Percentiles rank a stretch among this genome's conserved stretches.
phyloP scores from a whole-genome alignment of 2,329 filamentous ascomycete genomes.

The Trichoderma sp. region DNA sequence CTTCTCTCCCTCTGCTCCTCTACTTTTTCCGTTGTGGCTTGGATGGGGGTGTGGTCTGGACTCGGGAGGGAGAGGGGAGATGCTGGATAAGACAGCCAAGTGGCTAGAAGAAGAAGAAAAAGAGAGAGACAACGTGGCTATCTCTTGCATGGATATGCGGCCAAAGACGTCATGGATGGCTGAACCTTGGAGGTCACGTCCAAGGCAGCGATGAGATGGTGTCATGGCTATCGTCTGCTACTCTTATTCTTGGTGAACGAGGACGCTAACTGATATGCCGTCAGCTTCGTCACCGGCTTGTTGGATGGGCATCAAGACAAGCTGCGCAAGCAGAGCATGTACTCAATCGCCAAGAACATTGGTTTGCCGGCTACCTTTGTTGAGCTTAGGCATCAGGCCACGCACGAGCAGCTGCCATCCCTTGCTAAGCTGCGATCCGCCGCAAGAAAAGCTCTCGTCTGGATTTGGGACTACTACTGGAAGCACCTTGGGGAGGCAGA shows the following conservation, averaged over 20 bases:
- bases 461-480: constrained; percentile 94
- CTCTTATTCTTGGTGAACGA: background rate
- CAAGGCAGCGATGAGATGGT: constrained; percentile 10
- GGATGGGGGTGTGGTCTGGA: background rate
- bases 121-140: background rate
- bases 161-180: background rate
- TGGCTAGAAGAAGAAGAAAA: background rate
- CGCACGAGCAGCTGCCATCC: constrained; percentile 81
- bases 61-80: background rate
- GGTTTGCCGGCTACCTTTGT: constrained; percentile 76
- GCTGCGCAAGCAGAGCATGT: constrained; percentile 68
- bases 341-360: constrained; percentile 64
- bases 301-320: constrained; percentile 70
- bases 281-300: constrained; percentile 75
- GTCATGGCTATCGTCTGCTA: background rate
- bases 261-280: constrained; percentile 8
- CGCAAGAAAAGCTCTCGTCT: constrained; percentile 66
- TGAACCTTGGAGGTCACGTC: background rate
- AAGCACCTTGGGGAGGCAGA: constrained; percentile 40
- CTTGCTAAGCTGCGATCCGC: constrained; percentile 69
- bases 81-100: background rate
- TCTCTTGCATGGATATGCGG: constrained; percentile 7
- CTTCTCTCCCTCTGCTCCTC: background rate
- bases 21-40: background rate
- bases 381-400: constrained; percentile 83